Conservation (phyloP, 495 filamentous ascomycete genomes). For the Aspergillus cavernicola region DNA sequence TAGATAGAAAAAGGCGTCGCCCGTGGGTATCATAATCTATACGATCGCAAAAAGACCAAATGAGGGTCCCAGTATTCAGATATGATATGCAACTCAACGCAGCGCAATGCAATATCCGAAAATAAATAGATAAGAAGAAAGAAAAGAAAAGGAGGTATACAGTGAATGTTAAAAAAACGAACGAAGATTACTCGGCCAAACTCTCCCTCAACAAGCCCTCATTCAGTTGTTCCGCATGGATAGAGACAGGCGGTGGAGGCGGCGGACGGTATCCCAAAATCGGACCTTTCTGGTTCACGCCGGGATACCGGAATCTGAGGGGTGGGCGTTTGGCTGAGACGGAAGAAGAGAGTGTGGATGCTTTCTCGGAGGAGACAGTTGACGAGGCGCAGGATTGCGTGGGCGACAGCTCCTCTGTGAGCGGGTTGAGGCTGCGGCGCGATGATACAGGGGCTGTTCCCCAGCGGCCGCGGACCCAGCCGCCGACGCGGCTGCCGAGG, state of each 20-base stretch:
- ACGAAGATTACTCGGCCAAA: constrained; percentile 30
- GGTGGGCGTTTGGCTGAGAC: constrained; percentile 8
- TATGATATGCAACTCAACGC: background rate
- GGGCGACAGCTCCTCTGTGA: constrained; percentile 12
- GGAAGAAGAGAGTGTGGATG: constrained; percentile 1
- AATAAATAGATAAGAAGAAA: background rate
- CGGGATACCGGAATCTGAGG: constrained; percentile 37
- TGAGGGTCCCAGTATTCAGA: background rate
- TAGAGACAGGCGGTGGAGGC: constrained; percentile 25
- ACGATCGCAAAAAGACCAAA: background rate
- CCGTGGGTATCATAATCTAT: constrained; percentile 19
- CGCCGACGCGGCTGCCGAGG: constrained; percentile 45
- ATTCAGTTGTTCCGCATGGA: constrained; percentile 37
- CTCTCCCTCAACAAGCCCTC: constrained; percentile 39
- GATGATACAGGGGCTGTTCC: constrained; percentile 39
- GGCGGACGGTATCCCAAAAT: constrained; percentile 40
- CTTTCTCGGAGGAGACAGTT: constrained; percentile 1
- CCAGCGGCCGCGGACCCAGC: constrained; percentile 56
- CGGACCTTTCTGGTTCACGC: constrained; percentile 47
- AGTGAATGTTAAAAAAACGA: background rate
- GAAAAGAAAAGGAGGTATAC: constrained; percentile 1
- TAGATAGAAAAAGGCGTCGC: too few relatives aligned
- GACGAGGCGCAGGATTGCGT: constrained; percentile 14
- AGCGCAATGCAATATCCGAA: constrained; percentile 4
- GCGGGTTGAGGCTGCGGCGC: constrained; percentile 14